These are phyloP conservation scores for Pseudopyrenochaeta lycopersici DNA, from an alignment of 2,329 filamentous ascomycete genomes.

Conservation along the genomic window DNA sequence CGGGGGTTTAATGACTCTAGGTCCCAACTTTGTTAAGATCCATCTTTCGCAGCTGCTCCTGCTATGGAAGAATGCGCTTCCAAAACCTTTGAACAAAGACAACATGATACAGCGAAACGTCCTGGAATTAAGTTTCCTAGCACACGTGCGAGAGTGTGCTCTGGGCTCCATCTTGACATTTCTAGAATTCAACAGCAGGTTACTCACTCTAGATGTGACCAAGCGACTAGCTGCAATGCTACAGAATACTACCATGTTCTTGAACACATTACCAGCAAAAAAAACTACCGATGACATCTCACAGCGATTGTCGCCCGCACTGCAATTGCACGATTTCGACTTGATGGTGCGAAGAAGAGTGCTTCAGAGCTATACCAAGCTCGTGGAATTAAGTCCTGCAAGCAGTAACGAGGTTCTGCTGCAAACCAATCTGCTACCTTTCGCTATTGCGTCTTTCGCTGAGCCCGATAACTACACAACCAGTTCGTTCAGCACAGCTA, in stretches of 20 bases:
- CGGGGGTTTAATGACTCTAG: conserved; percentile 93
- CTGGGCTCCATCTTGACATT: conserved; percentile 91
- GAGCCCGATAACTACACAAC: conserved; percentile 89
- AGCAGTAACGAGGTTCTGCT: conserved; percentile 86
- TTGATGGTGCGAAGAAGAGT: conserved; percentile 94
- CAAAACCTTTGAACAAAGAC: conserved; percentile 92
- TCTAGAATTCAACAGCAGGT: conserved; percentile 88
- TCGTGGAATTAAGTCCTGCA: conserved; percentile 86
- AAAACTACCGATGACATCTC: conserved; percentile 87
- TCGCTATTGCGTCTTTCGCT: conserved; percentile 90
- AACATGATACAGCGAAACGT: conserved; percentile 84
- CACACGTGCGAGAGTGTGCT: conserved; percentile 94
- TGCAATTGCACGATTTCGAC: conserved; percentile 89
- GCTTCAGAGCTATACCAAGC: conserved; percentile 91
- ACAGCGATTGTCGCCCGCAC: conserved; percentile 81
- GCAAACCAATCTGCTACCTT: conserved; percentile 88
- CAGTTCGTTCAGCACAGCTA: conserved; percentile 86
- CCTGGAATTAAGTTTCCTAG: conserved; percentile 89
- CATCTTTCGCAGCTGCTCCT: conserved; percentile 92
- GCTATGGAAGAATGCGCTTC: conserved; percentile 96
- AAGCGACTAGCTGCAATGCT: conserved; percentile 93
- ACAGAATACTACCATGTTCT: conserved; percentile 89
- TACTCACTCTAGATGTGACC: conserved; percentile 92
- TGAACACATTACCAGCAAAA: conserved; percentile 83
- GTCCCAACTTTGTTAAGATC: conserved; percentile 98